These are phyloP conservation scores for Annulohypoxylon truncatum DNA, from an alignment of 2,329 filamentous ascomycete species.

Conservation along the genomic window DNA sequence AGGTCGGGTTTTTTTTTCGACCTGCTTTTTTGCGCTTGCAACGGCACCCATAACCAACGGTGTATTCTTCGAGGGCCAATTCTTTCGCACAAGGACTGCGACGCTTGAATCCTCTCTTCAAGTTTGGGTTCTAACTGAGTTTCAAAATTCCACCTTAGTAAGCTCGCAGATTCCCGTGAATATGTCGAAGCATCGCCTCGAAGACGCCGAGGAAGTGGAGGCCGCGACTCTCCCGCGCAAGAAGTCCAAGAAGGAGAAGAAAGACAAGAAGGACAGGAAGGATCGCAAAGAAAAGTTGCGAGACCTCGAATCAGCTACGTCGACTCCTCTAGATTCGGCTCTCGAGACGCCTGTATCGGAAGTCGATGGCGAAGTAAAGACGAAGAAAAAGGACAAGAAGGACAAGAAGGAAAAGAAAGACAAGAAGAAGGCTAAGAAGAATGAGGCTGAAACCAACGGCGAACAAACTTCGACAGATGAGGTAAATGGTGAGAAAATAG, in stretches of 20 bases:
- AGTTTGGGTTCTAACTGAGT: neutral
- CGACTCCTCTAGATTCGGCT: slow-evolving; percentile 33
- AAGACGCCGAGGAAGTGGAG: slow-evolving; percentile 48
- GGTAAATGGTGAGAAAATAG: neutral
- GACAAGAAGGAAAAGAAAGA: slow-evolving; percentile 49
- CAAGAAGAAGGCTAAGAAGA: slow-evolving; percentile 43
- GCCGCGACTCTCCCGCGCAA: slow-evolving; percentile 50
- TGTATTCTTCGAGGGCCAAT: neutral
- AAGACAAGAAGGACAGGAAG: slow-evolving; percentile 50
- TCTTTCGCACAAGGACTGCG: neutral
- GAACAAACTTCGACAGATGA: slow-evolving; percentile 1
- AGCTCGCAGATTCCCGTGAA: slow-evolving; percentile 1
- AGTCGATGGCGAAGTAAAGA: slow-evolving; percentile 47
- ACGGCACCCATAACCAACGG: neutral
- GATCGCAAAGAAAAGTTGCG: slow-evolving; percentile 48
- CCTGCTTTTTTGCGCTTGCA: neutral
- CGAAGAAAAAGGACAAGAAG: slow-evolving; percentile 46
- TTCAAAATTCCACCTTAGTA: neutral
- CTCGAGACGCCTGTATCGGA: slow-evolving; percentile 48
- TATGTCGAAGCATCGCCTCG: slow-evolving; percentile 51
- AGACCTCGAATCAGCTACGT: slow-evolving; percentile 33
- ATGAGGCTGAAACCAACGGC: neutral
- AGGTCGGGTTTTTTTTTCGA: slow-evolving; percentile 22
- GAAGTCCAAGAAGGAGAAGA: slow-evolving; percentile 56
- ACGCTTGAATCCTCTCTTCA: neutral